phyloP scores from a whole-genome alignment of 768 basidiomycete species.

The Leccinum fibrillosum region DNA sequence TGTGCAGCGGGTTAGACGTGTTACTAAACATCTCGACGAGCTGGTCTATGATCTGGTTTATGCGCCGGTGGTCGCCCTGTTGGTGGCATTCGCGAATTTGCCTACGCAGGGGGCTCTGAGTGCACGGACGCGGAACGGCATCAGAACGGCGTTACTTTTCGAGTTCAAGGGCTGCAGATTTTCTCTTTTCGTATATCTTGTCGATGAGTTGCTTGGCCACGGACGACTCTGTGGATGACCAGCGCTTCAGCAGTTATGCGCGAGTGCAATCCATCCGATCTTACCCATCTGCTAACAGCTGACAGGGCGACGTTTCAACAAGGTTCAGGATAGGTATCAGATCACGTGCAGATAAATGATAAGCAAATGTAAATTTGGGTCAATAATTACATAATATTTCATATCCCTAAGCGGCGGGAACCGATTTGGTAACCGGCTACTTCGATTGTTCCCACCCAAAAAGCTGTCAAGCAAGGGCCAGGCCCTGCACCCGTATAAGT shows the following conservation, averaged over 20 bases:
- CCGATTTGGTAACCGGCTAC: neutral
- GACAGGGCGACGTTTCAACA: neutral
- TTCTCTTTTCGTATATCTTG: constrained; percentile 96
- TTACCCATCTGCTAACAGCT: constrained; percentile 18
- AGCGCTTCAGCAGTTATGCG: neutral
- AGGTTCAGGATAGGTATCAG: neutral
- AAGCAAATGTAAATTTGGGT: neutral
- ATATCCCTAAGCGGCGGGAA: neutral
- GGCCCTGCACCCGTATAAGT: neutral
- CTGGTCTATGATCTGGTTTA: constrained; percentile 87
- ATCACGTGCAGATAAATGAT: constrained; percentile 8
- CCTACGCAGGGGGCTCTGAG: constrained; percentile 37
- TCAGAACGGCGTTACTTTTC: constrained; percentile 65
- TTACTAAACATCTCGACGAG: constrained; percentile 93
- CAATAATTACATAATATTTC: neutral
- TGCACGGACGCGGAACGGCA: neutral
- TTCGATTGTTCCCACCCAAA: neutral
- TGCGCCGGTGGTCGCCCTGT: constrained; percentile 76
- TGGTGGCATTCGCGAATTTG: constrained; percentile 85
- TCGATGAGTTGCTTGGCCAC: constrained; percentile 81
- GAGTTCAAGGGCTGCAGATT: constrained; percentile 90
- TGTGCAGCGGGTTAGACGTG: constrained; percentile 76
- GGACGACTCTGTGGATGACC: constrained; percentile 51
- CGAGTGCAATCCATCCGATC: neutral
- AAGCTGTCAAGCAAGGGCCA: neutral